Evolutionary conservation across 225 moss, liverwort and hornwort genomes (phyloP).

Genomic region (Sphagnum tenellum): DNA sequence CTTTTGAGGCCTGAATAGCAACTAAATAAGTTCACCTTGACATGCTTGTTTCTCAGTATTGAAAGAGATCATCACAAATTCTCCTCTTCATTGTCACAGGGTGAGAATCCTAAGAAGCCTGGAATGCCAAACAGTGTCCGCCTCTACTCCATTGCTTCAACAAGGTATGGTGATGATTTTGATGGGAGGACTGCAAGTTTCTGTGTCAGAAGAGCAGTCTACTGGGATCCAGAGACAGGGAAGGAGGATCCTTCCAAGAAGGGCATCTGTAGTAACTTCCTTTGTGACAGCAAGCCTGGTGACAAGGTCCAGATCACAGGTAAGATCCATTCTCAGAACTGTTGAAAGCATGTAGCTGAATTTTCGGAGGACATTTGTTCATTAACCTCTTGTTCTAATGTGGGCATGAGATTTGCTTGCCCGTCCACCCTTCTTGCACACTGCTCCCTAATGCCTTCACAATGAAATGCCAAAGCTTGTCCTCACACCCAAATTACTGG

Average conservation of each 20-base stretch:
- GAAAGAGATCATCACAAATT: too few species aligned
- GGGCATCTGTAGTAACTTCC: slow-evolving; percentile 92
- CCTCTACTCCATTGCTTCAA: slow-evolving; percentile 87
- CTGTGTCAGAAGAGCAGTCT: slow-evolving; percentile 87
- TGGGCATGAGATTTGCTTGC: too few species aligned
- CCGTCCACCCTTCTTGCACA: too few species aligned
- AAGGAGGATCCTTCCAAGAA: slow-evolving; percentile 89
- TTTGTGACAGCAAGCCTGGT: slow-evolving; percentile 81
- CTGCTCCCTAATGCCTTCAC: too few species aligned
- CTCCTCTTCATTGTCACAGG: slow-evolving; percentile 14
- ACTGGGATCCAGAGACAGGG: slow-evolving; percentile 72
- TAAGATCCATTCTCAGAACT: neutral
- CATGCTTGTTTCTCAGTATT: too few species aligned
- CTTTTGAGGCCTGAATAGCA: too few species aligned
- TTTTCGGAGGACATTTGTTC: too few species aligned
- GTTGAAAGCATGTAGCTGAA: neutral
- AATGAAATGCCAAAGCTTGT: too few species aligned
- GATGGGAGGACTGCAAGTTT: slow-evolving; percentile 90
- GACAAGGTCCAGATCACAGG: slow-evolving; percentile 84
- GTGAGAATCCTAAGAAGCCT: slow-evolving; percentile 95
- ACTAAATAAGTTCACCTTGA: too few species aligned
- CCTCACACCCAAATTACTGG: too few species aligned
- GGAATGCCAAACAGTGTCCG: slow-evolving; percentile 79
- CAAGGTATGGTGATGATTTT: slow-evolving; percentile 91
- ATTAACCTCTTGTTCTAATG: too few species aligned